These are phyloP conservation scores for Elongisporangium anandrum DNA, from an alignment of 352 stramenopile genomes.

Conservation along the genomic window DNA sequence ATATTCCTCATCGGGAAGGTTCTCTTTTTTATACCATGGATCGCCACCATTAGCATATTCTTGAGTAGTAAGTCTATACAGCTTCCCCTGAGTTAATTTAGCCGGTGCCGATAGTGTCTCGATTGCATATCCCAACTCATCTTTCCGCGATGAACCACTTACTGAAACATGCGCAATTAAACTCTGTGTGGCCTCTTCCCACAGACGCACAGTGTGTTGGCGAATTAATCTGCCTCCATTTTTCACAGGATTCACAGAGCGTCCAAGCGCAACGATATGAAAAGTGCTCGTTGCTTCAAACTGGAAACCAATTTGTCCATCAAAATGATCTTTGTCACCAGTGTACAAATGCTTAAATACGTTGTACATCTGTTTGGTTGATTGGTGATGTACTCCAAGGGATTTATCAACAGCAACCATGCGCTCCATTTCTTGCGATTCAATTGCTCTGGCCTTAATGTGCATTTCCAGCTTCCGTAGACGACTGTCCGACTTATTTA, in stretches of 20 bases:
- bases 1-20: slow-evolving; percentile 83
- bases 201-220: slow-evolving; percentile 74
- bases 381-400: slow-evolving; percentile 33
- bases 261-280: slow-evolving; percentile 70
- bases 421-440: slow-evolving; percentile 62
- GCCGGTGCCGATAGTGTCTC: slow-evolving; percentile 48
- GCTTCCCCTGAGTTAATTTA: slow-evolving; percentile 73
- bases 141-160: slow-evolving; percentile 57
- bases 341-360: slow-evolving; percentile 88
- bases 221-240: slow-evolving; percentile 62
- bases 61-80: slow-evolving; percentile 85
- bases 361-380: slow-evolving; percentile 79
- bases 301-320: slow-evolving; percentile 87
- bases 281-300: slow-evolving; percentile 85
- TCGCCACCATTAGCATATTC: slow-evolving; percentile 86
- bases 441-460: slow-evolving; percentile 52
- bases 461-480: slow-evolving; percentile 59
- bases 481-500: slow-evolving; percentile 58
- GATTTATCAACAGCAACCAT: slow-evolving; percentile 46
- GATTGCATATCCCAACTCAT: slow-evolving; percentile 69
- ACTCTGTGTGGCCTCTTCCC: slow-evolving; percentile 76
- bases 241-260: slow-evolving; percentile 66
- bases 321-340: slow-evolving; percentile 87
- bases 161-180: slow-evolving; percentile 65
- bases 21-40: slow-evolving; percentile 89